These are phyloP conservation scores for Eugenia klotzschiana DNA, from an alignment of 441 rosid species.

Conservation along the genomic window DNA sequence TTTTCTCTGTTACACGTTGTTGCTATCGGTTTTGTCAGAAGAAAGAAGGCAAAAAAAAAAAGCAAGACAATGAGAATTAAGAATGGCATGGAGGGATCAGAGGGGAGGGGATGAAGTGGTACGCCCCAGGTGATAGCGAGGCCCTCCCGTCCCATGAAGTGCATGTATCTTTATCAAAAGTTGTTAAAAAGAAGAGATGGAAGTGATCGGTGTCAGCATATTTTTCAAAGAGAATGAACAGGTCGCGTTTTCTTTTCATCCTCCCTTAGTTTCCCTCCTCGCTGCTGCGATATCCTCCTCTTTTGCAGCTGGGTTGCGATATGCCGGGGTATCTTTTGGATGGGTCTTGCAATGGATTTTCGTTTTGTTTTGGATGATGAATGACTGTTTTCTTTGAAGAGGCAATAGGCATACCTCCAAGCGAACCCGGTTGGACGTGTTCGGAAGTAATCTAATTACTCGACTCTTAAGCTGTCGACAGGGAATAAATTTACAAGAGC, in stretches of 20 bases:
- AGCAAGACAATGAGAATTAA: background rate
- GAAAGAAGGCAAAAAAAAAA: background rate
- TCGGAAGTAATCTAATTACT: background rate
- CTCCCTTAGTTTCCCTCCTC: background rate
- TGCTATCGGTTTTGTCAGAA: background rate
- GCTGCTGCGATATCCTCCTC: background rate
- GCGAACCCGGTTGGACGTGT: no score
- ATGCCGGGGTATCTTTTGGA: background rate
- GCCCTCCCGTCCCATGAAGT: background rate
- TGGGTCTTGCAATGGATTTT: background rate
- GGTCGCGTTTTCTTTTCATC: background rate
- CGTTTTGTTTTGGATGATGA: background rate
- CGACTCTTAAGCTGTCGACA: background rate
- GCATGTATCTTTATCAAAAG: background rate
- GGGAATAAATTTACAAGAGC: background rate
- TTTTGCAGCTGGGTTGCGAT: background rate
- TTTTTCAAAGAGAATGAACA: background rate
- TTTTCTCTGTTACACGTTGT: background rate
- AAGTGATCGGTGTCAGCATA: background rate
- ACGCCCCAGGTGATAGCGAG: background rate
- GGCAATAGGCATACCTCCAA: background rate
- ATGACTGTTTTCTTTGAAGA: background rate
- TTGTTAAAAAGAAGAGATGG: background rate
- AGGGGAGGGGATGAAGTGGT: background rate
- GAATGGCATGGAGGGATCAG: background rate